phyloP scores from a whole-genome alignment of 805 yeast species.

The Pichia gijzeniarum region DNA sequence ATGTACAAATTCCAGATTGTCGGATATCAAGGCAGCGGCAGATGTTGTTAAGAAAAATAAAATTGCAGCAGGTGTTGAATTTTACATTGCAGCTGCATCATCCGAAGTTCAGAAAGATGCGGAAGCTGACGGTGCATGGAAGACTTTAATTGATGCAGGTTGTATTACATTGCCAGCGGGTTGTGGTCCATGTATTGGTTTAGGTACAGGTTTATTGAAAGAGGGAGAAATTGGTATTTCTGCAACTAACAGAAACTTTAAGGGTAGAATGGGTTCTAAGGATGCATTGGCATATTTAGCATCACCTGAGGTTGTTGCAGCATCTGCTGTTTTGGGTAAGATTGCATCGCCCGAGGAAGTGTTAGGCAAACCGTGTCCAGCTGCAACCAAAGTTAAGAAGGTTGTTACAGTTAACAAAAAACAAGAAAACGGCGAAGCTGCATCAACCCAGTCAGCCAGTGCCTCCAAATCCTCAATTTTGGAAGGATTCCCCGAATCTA shows the following conservation, averaged over 20 bases:
- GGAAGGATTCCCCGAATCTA: conserved; percentile 84
- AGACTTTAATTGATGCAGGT: conserved; percentile 82
- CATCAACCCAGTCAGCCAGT: conserved; percentile 35
- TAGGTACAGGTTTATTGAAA: conserved; percentile 88
- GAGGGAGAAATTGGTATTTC: conserved; percentile 98
- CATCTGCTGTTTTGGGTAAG: conserved; percentile 92
- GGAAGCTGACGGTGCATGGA: conserved; percentile 88
- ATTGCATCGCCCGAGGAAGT: conserved; percentile 91
- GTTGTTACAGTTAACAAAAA: conserved; percentile 30
- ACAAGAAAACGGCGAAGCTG: conserved; percentile 15
- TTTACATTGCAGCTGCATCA: conserved; percentile 97
- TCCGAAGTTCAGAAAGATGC: conserved; percentile 91
- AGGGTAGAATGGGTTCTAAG: conserved; percentile 98
- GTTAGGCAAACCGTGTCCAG: conserved; percentile 46
- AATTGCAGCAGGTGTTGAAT: conserved; percentile 85
- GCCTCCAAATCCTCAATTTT: conserved; percentile 33
- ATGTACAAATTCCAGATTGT: conserved; percentile 90
- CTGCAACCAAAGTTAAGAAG: conserved; percentile 44
- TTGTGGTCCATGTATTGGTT: conserved; percentile 98
- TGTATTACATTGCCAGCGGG: conserved; percentile 96
- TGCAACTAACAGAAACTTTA: conserved; percentile 97
- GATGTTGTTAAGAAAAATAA: conserved; percentile 74
- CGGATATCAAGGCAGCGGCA: conserved; percentile 94
- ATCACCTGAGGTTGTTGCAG: conserved; percentile 97
- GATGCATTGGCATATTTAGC: conserved; percentile 95